Evolutionary conservation across 176 grass and related monocot genomes (phyloP), one percentile per base, ranked within the genome.

Genomic region (Triticum timopheevii): DNA sequence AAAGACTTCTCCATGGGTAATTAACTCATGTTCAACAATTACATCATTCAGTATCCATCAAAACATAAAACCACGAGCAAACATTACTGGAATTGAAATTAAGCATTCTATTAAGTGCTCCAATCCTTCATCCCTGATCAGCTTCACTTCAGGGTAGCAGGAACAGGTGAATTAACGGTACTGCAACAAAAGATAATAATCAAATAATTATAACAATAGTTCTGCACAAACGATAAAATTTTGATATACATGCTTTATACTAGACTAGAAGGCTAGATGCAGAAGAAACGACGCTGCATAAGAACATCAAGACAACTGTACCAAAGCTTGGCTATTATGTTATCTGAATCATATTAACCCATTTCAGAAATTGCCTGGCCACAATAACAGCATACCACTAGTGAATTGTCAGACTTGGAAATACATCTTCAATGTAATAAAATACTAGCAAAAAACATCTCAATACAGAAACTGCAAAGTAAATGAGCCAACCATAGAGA

Each of bases 31-130:
- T 63, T 84, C 7, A 77, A 27, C 50, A 91, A 91, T 62, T 40
- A 85, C 73, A 66, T 73, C 63, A 64, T 72, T 59, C 11, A 35
- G 67, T 82, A 79, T 39, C 16, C 72, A 86, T 61, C 25, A 71
- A 15, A 77, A 65, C 62, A 77, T 50, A 61, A 64, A 52, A 3
- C 8, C 45, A 50, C 38, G 2, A 81, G 27, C 77, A 78, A 91
- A 85, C 50, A 91, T 81, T 80, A 65, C 86, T 72, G 82, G 16
- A 91, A 76, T 25, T 63, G 9, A 80, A 76, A 87, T 61, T 71
- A 76, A 12, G 7, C 36, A 4, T 69, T 59, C 33, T n/a, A 27
- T 44, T 10, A 83, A 45, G 73, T 4, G 67, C 4, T 68, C 45
- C 27, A 87, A 87, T 16, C 19, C 35, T 76, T 78, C 42, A 67